Conservation (phyloP, 805 yeast species). For the Debaryomyces castellii region DNA sequence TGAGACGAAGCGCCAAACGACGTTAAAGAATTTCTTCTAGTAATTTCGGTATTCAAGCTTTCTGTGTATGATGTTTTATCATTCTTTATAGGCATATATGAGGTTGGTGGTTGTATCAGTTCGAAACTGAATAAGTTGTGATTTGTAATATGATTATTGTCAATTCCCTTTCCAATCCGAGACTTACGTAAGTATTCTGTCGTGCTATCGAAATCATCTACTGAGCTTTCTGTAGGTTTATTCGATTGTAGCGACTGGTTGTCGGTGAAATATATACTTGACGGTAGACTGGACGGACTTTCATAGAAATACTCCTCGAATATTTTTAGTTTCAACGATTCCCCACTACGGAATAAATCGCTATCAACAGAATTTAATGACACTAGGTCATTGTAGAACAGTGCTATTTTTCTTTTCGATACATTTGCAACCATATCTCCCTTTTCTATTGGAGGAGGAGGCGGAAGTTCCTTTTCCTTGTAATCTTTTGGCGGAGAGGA, state of each 20-base stretch:
- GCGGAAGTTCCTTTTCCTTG: not conserved
- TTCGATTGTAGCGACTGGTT: not conserved
- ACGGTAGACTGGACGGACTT: not conserved
- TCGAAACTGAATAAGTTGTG: not conserved
- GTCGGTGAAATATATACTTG: not conserved
- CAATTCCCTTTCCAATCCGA: not conserved
- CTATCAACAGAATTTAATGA: not conserved
- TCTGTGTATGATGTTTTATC: not conserved
- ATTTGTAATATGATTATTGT: not conserved
- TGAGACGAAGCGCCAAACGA: not conserved
- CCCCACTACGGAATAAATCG: not conserved
- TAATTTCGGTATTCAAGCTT: not conserved
- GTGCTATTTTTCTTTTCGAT: not conserved
- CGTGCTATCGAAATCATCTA: not conserved
- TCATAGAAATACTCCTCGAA: not conserved
- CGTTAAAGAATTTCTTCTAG: not conserved
- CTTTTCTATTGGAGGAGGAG: not conserved
- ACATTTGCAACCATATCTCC: not conserved
- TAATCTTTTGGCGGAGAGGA: not conserved
- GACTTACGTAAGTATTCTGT: not conserved
- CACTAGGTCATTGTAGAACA: not conserved
- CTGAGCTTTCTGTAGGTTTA: not conserved
- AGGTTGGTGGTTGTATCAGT: not conserved
- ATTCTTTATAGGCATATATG: not conserved
- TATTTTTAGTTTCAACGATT: not conserved